Evolutionary conservation across 2,329 filamentous ascomycete genomes (phyloP).

Genomic region (Zopfia rhizophila): DNA sequence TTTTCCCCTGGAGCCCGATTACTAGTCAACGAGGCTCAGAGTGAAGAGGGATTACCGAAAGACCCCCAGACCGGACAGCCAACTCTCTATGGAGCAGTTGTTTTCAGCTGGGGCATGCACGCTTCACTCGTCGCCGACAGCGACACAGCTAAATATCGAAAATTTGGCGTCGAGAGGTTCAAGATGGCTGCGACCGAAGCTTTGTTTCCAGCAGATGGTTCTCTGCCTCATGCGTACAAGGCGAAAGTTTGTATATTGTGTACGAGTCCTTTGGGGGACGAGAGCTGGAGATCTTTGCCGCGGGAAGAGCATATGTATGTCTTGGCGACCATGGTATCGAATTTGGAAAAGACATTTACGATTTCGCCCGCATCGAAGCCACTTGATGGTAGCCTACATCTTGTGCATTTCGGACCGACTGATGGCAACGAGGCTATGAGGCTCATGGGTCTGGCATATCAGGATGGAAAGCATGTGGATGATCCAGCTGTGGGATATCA

Average conservation of each 20-base stretch:
- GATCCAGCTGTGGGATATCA: slow-evolving; percentile 72
- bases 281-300: slow-evolving; percentile 47
- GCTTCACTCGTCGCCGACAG: slow-evolving; percentile 89
- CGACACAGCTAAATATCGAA: slow-evolving; percentile 83
- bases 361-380: slow-evolving; percentile 80
- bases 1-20: slow-evolving; percentile 59
- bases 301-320: slow-evolving; percentile 75
- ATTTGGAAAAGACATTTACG: slow-evolving; percentile 81
- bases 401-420: slow-evolving; percentile 79
- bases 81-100: slow-evolving; percentile 76
- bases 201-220: slow-evolving; percentile 67
- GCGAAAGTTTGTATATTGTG: slow-evolving; percentile 64
- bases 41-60: slow-evolving; percentile 50
- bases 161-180: slow-evolving; percentile 81
- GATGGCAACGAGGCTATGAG: slow-evolving; percentile 75
- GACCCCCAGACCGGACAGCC: slow-evolving; percentile 34
- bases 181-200: slow-evolving; percentile 83
- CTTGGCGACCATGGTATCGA: slow-evolving; percentile 79
- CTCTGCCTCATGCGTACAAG: slow-evolving; percentile 65
- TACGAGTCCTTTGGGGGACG: slow-evolving; percentile 41
- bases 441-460: slow-evolving; percentile 75
- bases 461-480: slow-evolving; percentile 67
- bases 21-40: slow-evolving; percentile 55
- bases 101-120: slow-evolving; percentile 91
- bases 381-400: slow-evolving; percentile 74